These are phyloP conservation scores for Scalesia atractyloides DNA, from an alignment of 129 eudicot species.

Conservation along the genomic window DNA sequence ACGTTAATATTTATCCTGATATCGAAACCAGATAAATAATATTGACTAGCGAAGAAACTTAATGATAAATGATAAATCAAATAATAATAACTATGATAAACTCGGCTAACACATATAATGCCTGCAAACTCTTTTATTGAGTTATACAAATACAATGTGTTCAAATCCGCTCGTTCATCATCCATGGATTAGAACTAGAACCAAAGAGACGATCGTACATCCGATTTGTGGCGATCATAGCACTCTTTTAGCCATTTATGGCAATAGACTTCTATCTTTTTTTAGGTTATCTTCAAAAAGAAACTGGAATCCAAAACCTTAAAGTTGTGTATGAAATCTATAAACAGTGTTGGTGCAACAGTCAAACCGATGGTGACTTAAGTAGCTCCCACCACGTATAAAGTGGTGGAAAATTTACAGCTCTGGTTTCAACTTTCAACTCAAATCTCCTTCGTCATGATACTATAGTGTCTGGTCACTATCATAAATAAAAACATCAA, in stretches of 20 bases:
- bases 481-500: not conserved
- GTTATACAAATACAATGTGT: not conserved
- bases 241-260: too few species aligned
- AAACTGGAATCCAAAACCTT: not conserved
- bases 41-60: too few species aligned
- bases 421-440: not conserved
- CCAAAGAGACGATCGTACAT: not conserved
- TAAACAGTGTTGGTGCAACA: not conserved
- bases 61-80: too few species aligned
- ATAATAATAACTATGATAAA: too few species aligned
- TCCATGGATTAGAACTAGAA: not conserved
- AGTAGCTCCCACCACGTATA: slow-evolving; percentile 9
- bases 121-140: too few species aligned
- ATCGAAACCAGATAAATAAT: too few species aligned
- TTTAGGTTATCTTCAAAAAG: not conserved
- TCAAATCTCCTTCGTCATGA: not conserved
- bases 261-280: not conserved
- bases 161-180: not conserved
- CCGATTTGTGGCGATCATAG: too few species aligned
- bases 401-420: not conserved
- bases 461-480: not conserved
- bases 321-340: not conserved
- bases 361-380: not conserved
- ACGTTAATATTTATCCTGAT: too few species aligned
- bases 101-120: too few species aligned